A percentile compares a stretch with the other conserved stretches of the same genome.
phyloP scores from a whole-genome alignment of 148 eudicot genomes.

The Fagopyrum tataricum region DNA sequence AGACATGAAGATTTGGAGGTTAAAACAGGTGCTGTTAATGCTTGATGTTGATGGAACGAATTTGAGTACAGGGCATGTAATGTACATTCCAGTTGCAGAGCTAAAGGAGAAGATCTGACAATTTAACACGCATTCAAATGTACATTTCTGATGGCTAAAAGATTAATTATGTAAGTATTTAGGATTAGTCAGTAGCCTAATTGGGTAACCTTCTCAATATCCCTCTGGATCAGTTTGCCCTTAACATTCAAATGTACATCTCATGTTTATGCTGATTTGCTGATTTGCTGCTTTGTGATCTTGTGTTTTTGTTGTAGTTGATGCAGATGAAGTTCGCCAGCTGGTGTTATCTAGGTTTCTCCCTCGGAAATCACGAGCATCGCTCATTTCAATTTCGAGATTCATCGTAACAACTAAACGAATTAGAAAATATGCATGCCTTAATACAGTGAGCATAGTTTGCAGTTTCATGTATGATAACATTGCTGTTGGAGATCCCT shows the following conservation, averaged over 20 bases:
- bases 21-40: constrained; percentile 35
- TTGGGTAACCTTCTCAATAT: background rate
- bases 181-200: background rate
- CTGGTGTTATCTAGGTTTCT: too few relatives aligned
- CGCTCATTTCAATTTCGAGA: too few relatives aligned
- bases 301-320: too few relatives aligned
- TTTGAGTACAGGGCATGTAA: constrained; percentile 16
- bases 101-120: constrained; percentile 44
- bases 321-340: too few relatives aligned
- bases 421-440: too few relatives aligned
- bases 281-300: too few relatives aligned
- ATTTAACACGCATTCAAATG: background rate
- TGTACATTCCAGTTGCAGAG: constrained; percentile 57
- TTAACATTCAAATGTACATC: background rate
- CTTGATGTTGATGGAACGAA: constrained; percentile 23
- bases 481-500: too few relatives aligned
- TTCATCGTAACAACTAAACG: too few relatives aligned
- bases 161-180: too few relatives aligned
- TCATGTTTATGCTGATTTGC: background rate
- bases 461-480: too few relatives aligned
- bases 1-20: constrained; percentile 44
- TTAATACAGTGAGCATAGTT: too few relatives aligned
- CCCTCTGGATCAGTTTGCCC: background rate
- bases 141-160: background rate
- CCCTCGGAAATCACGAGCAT: too few relatives aligned